Percentiles rank a stretch among this genome's conserved stretches.
Evolutionary conservation across 2,329 filamentous ascomycete species (phyloP).

Genomic region (Alternaria sp.): DNA sequence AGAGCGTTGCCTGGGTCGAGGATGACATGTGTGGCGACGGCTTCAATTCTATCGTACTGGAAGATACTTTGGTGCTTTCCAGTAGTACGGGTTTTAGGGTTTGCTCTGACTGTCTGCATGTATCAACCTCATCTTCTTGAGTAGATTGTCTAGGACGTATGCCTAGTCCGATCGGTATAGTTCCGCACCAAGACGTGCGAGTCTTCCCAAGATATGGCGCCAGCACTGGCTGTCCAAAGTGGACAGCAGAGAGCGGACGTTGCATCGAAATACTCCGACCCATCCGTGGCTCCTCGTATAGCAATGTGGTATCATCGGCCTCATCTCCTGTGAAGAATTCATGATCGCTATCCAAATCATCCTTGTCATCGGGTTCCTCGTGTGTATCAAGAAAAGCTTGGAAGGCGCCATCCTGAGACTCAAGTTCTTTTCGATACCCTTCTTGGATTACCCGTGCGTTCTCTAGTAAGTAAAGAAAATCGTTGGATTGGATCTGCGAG

Average conservation of each 20-base stretch:
- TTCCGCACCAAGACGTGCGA: conserved; percentile 10
- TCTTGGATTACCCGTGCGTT: conserved; percentile 72
- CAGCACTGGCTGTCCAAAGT: conserved; percentile 32
- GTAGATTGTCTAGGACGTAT: background rate
- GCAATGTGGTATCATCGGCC: conserved; percentile 28
- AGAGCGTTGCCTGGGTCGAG: conserved; percentile 7
- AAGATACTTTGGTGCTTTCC: conserved; percentile 2
- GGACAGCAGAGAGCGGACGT: conserved; percentile 31
- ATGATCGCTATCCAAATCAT: conserved; percentile 10
- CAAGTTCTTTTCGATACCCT: conserved; percentile 69
- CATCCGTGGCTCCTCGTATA: conserved; percentile 31
- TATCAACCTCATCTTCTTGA: conserved; percentile 3
- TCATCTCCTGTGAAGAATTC: conserved; percentile 20
- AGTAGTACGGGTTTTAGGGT: background rate
- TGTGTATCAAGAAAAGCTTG: conserved; percentile 42
- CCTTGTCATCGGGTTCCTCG: conserved; percentile 16
- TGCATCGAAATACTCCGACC: conserved; percentile 6
- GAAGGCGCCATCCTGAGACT: conserved; percentile 57
- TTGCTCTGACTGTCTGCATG: background rate
- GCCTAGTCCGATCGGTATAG: background rate
- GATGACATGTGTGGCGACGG: conserved; percentile 4
- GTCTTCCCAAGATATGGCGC: conserved; percentile 23
- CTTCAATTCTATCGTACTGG: background rate
- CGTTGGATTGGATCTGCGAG: conserved; percentile 72
- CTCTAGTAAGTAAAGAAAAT: conserved; percentile 84